A percentile compares a stretch with the other conserved stretches of the same genome.
Conservation (phyloP, 176 grass and related monocot species). For the Elaeis guineensis region DNA sequence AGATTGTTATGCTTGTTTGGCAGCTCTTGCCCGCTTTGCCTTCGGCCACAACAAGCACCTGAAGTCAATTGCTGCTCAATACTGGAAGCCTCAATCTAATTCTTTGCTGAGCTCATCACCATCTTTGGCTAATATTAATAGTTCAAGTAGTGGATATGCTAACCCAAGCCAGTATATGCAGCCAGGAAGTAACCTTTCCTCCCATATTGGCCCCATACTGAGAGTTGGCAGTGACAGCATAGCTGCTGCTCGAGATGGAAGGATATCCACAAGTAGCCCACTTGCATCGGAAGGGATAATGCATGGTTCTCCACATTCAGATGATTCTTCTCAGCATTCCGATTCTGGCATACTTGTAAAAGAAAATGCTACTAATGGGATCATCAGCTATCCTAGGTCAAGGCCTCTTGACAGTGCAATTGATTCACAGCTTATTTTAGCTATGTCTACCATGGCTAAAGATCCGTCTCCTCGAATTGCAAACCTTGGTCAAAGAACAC, state of each 20-base stretch:
- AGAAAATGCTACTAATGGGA: slow-evolving; percentile 68
- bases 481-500: slow-evolving; percentile 54
- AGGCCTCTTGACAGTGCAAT: slow-evolving; percentile 48
- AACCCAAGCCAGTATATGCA: slow-evolving; percentile 41
- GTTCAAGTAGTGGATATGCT: slow-evolving; percentile 33
- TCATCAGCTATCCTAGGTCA: slow-evolving; percentile 44
- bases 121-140: slow-evolving; percentile 73
- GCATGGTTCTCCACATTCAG: slow-evolving; percentile 81
- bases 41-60: slow-evolving; percentile 82
- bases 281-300: slow-evolving; percentile 52
- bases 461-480: slow-evolving; percentile 82
- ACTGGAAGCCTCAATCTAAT: slow-evolving; percentile 74
- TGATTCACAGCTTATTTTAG: slow-evolving; percentile 72
- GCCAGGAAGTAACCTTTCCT: slow-evolving; percentile 32
- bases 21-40: slow-evolving; percentile 86
- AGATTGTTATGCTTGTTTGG: slow-evolving; percentile 21
- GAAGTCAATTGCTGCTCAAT: slow-evolving; percentile 78
- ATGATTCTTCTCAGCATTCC: slow-evolving; percentile 89
- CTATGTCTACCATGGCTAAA: slow-evolving; percentile 72
- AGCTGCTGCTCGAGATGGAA: slow-evolving; percentile 51
- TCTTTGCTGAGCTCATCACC: slow-evolving; percentile 62
- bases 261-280: slow-evolving; percentile 62
- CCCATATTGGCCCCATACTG: slow-evolving; percentile 66
- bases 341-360: slow-evolving; percentile 71
- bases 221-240: slow-evolving; percentile 73